These are phyloP conservation scores for Spergularia bocconei DNA, from an alignment of 148 eudicot species.

Conservation along the genomic window DNA sequence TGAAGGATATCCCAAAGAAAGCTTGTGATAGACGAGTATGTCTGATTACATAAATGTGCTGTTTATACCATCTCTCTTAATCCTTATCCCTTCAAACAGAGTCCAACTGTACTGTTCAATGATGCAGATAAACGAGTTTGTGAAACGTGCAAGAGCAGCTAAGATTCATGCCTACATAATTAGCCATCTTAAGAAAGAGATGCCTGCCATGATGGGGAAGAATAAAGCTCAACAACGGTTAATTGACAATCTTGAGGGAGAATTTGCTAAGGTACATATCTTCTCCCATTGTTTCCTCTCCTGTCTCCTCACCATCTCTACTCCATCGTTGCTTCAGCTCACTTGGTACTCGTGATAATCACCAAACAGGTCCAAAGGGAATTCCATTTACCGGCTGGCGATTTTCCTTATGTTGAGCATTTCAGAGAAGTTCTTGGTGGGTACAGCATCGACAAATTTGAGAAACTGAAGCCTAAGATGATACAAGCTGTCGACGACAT, in stretches of 20 bases:
- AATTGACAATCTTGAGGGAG: constrained; percentile 76
- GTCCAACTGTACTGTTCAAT: not conserved
- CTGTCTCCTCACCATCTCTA: not conserved
- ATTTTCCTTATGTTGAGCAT: constrained; percentile 78
- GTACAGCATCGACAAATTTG: constrained; percentile 77
- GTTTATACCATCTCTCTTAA: not conserved
- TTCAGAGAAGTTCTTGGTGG: constrained; percentile 65
- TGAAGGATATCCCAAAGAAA: constrained; percentile 93
- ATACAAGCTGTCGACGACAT: constrained; percentile 85
- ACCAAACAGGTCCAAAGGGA: constrained; percentile 67
- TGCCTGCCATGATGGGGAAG: constrained; percentile 90
- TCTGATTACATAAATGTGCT: not conserved
- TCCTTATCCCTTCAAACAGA: constrained; percentile 1
- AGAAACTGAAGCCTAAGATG: constrained; percentile 89
- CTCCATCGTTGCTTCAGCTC: not conserved
- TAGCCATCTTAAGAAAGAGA: constrained; percentile 88
- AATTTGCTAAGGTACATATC: constrained; percentile 60
- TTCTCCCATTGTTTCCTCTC: not conserved
- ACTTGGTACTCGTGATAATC: not conserved
- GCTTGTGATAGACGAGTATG: constrained; percentile 91
- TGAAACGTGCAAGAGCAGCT: constrained; percentile 90
- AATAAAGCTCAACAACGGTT: constrained; percentile 76
- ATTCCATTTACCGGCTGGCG: constrained; percentile 79
- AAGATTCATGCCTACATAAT: constrained; percentile 89
- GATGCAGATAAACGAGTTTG: constrained; percentile 83